phyloP scores from a whole-genome alignment of 2,329 filamentous ascomycete species.

The Arthroderma sp. region DNA sequence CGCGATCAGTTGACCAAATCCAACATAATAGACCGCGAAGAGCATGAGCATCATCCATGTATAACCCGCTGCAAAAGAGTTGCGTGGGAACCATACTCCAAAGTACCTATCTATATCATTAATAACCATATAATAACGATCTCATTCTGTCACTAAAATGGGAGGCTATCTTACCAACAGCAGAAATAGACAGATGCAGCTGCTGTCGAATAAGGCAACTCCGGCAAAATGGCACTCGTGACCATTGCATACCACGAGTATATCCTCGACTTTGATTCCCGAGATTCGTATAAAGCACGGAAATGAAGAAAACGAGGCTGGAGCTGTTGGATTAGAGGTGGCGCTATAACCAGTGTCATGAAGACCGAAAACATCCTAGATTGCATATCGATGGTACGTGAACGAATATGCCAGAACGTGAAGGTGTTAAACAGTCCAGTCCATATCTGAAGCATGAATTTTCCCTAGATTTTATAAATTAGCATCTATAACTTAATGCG shows the following conservation, averaged over 20 bases:
- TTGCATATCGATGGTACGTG: slow-evolving; percentile 50
- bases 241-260: slow-evolving; percentile 64
- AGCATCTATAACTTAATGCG: neutral
- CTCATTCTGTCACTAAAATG: slow-evolving; percentile 14
- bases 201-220: slow-evolving; percentile 56
- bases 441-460: slow-evolving; percentile 48
- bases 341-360: slow-evolving; percentile 61
- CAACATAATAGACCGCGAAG: slow-evolving; percentile 53
- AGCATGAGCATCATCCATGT: slow-evolving; percentile 51
- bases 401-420: slow-evolving; percentile 52
- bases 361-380: slow-evolving; percentile 63
- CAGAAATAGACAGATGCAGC: slow-evolving; percentile 52
- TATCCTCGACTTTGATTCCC: slow-evolving; percentile 66
- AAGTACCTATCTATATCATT: slow-evolving; percentile 31
- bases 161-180: slow-evolving; percentile 40
- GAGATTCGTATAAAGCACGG: slow-evolving; percentile 53
- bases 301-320: slow-evolving; percentile 58
- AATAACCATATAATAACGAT: slow-evolving; percentile 10
- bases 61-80: slow-evolving; percentile 47
- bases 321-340: slow-evolving; percentile 62
- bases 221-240: slow-evolving; percentile 51
- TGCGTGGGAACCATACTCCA: slow-evolving; percentile 39
- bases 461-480: slow-evolving; percentile 34
- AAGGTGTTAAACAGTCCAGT: slow-evolving; percentile 57
- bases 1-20: slow-evolving; percentile 55